phyloP scores from a whole-genome alignment of 179 eudicot species.

The Beta lomatogona region DNA sequence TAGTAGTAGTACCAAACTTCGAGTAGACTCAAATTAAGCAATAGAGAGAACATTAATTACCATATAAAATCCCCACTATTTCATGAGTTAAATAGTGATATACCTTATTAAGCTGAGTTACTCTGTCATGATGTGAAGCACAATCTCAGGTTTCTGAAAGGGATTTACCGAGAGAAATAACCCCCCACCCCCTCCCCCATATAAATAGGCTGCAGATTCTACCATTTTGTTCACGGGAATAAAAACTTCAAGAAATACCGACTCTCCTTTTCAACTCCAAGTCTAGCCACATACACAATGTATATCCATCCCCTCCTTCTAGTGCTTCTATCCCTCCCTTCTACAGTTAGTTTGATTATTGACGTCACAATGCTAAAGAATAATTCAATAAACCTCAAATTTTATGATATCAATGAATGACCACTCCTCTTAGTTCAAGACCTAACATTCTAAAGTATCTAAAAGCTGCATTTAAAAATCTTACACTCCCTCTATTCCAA shows the following conservation, averaged over 20 bases:
- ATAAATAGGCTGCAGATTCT: not conserved
- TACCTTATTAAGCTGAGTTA: not conserved
- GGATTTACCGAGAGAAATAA: not conserved
- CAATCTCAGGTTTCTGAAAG: too few species aligned
- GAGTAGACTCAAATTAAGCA: not conserved
- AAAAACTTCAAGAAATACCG: not conserved
- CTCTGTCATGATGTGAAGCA: too few species aligned
- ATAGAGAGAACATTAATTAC: not conserved
- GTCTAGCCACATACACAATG: not conserved
- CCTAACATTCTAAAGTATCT: too few species aligned
- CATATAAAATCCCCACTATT: not conserved
- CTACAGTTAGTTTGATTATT: too few species aligned
- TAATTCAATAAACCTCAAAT: too few species aligned
- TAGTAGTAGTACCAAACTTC: not conserved
- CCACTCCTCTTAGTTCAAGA: too few species aligned
- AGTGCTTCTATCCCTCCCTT: not conserved
- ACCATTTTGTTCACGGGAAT: not conserved
- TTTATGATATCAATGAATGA: too few species aligned
- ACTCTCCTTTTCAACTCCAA: not conserved
- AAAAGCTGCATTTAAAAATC: too few species aligned
- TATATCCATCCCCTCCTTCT: not conserved
- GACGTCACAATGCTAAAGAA: too few species aligned
- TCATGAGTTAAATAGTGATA: not conserved
- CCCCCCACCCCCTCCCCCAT: not conserved
- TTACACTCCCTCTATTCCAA: too few species aligned